Base-by-base conservation (phyloP, 208 protist genomes). In the Leishmania martiniquensis region DNA sequence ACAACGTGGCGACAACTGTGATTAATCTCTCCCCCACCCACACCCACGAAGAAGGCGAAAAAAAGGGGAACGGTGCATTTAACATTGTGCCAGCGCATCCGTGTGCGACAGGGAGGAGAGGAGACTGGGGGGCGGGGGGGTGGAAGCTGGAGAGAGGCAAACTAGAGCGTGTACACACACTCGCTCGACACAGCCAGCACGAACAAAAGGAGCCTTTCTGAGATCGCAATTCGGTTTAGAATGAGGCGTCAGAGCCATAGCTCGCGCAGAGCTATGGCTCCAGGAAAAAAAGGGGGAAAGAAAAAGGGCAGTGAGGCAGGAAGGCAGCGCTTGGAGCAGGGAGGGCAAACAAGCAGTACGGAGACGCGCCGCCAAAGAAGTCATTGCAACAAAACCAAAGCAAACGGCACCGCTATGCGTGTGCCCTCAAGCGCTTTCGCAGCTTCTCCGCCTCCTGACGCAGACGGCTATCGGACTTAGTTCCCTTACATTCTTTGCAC, bases 401-500 rank as follows among this genome's bases (percentile, higher is more conserved):
- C 42, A 42, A 69, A n/a, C 37, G 12, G 70, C 9, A 29, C 52
- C 10, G 22, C 32, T 60, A 74, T 47, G 47, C 1, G 52, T 45
- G 34, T 63, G 73, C 52, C 60, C 67, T 76, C 42, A 68, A 74
- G 10, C 81, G 72, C 4, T 63, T 82, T 1, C 80, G 81, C 34
- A 94, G 81, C 60, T 85, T 82, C 52, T 82, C 52, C 42, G 82
- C 82, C 82, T 92, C 86, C n/a, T 83, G 57, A 9, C 94, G 94
- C 44, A 97, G 86, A 25, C 82, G 76, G 37, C 45, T 70, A 0
- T 78, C 77, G 0, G 94, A 97, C 75, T 95, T 95, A 67, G 88
- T 94, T 0, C 94, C 94, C 42, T 95, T 95, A 82, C 94, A 97
- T 15, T 91, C 89, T 72, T 87, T 93, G 77, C 94, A 97, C 74